Evolutionary conservation across 805 yeast genomes (phyloP), one percentile per base, ranked within the genome.

Genomic region (Lipomyces kockii): DNA sequence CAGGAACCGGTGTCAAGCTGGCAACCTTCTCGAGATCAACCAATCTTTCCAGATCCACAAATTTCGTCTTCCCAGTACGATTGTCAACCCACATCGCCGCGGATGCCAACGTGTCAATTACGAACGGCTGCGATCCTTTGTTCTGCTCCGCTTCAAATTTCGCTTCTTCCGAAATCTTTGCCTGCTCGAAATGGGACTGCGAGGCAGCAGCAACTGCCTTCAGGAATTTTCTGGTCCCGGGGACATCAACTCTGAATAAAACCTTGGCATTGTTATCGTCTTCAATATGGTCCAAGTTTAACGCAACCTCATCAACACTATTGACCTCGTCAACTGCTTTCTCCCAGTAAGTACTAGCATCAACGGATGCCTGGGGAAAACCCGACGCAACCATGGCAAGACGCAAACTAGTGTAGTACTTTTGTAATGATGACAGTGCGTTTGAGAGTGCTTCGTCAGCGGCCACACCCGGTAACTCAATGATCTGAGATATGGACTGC

Each of bases 391-490:
- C 61, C 27, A 68, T 22, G 66, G 69, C 75, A 68, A 2, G 74
- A 68, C 22, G 68, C 58, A 57, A 71, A 37, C 63, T 78, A n/a
- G 74, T 73, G 76, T 84, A 90, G 68, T 81, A 86, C 8, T 76
- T 74, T 37, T 80, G 79, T 72, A 91, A 78, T 17, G 82, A 72
- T 12, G 81, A 82, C 56, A 95, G 80, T 8, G 89, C 85, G 6
- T 79, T 78, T 69, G 80, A 76, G 63, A 94, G 82, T 27, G 84
- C 87, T 62, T 90, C 95, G 76, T 92, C 97, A 62, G 91, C 90
- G 75, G 89, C 87, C 22, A 94, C 97, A 82, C 98, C 98, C 0
- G 98, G 97, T 61, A 95, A 83, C 68, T 92, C 97, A 74, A 84
- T 82, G 58, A 92, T 78, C 71, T 88, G 89, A 2, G 78, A 78